These are phyloP conservation scores for Podosphaera fusca DNA, from an alignment of 2,329 filamentous ascomycete species.

Conservation along the genomic window DNA sequence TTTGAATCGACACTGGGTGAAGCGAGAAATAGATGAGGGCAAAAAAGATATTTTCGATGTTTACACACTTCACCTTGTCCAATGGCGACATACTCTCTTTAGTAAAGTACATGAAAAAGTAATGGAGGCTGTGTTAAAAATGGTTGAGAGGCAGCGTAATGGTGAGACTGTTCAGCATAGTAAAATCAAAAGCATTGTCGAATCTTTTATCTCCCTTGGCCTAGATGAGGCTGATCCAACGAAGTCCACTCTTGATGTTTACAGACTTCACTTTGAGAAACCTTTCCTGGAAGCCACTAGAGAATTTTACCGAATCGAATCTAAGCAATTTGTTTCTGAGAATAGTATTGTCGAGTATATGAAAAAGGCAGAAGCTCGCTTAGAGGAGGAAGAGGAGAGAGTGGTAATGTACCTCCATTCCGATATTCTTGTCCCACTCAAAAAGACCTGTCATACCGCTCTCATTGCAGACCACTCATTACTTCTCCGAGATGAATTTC, in stretches of 20 bases:
- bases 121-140: conserved; percentile 82
- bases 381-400: conserved; percentile 84
- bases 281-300: conserved; percentile 75
- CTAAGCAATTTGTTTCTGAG: conserved; percentile 80
- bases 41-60: conserved; percentile 98
- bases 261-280: conserved; percentile 74
- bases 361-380: conserved; percentile 86
- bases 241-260: conserved; percentile 88
- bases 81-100: conserved; percentile 88
- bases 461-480: conserved; percentile 72
- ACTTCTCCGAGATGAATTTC: conserved; percentile 86
- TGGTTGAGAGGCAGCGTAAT: conserved; percentile 91
- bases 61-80: conserved; percentile 85
- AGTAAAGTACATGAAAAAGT: conserved; percentile 62
- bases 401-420: conserved; percentile 78
- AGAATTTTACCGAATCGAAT: conserved; percentile 75
- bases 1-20: conserved; percentile 95
- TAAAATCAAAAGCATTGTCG: conserved; percentile 91
- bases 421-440: conserved; percentile 67
- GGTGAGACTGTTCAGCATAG: conserved; percentile 94
- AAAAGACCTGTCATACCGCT: conserved; percentile 69
- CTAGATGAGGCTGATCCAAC: conserved; percentile 80
- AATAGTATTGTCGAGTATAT: conserved; percentile 98
- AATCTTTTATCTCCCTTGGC: conserved; percentile 87
- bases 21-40: conserved; percentile 93